Evolutionary conservation across 208 protist species (phyloP), one percentile per base, ranked within the genome.

Genomic region (Phytomonas sp.): DNA sequence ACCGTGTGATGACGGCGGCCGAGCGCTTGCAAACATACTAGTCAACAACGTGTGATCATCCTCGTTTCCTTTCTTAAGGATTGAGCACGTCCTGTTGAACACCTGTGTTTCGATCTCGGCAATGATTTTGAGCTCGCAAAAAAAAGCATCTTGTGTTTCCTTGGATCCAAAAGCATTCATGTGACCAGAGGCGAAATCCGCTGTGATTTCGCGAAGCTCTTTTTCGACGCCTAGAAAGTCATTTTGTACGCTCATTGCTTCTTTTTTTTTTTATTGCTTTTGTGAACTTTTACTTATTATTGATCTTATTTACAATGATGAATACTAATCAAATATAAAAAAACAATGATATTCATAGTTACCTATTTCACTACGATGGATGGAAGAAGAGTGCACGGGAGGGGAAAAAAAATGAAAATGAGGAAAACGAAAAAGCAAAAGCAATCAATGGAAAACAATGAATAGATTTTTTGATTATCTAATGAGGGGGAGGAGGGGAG

Each of bases 161-260:
- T 78, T 65, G 56, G 74, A 85, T 40, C 90, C 90, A 71, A 95
- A 95, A 12, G 86, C 87, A 68, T 93, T 92, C 88, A 93, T 93
- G 60, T 83, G 79, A 30, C 90, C 90, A 3, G 82, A 87, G 60
- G 84, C 70, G 68, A 95, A 95, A 60, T 92, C 87, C 26, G 80
- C 77, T 56, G 93, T 88, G 63, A 95, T 92, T 74, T 93, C 81
- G 8, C 83, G 81, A 29, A 95, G 78, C 77, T 95, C 87, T 34
- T 77, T 77, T 74, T 92, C 87, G 3, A 95, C 84, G 36, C 78
- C 82, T 70, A 77, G 80, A 60, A 93, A 91, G 45, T 92, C 85
- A 94, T 93, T 29, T 61, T 67, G 8, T 23, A 31, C 19, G 64
- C 45, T 19, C 64, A 68, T 30, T 34, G 31, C 2, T 64, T 36